Evolutionary conservation across 306 rosid genomes (phyloP).

Genomic region (Cucumis melo): DNA sequence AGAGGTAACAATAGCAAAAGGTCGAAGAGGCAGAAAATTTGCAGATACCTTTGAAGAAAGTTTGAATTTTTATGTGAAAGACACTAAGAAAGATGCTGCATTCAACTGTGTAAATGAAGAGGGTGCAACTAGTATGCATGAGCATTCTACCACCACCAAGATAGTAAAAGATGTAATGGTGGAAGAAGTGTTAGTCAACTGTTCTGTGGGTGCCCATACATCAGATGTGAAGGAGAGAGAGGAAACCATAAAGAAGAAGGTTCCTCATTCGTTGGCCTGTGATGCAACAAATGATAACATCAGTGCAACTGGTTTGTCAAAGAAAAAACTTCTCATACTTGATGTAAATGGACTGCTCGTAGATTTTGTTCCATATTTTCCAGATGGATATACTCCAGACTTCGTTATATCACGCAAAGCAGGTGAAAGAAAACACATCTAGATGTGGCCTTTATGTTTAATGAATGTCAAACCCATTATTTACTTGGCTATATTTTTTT

Average conservation of each 20-base stretch:
- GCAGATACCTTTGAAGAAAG: conserved; percentile 2
- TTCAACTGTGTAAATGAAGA: background rate
- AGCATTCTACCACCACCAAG: background rate
- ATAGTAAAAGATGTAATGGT: too few relatives aligned
- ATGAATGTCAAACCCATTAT: conserved; percentile 5
- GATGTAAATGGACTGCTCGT: conserved; percentile 86
- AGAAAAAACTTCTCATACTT: conserved; percentile 81
- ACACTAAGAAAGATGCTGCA: background rate
- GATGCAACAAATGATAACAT: background rate
- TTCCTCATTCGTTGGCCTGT: background rate
- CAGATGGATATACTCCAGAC: conserved; percentile 20
- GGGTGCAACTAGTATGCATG: background rate
- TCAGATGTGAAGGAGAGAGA: background rate
- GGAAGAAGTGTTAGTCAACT: too few relatives aligned
- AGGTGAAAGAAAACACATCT: conserved; percentile 29
- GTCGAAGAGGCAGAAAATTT: conserved; percentile 3
- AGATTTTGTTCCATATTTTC: conserved; percentile 34
- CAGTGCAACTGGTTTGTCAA: conserved; percentile 13
- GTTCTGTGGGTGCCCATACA: background rate
- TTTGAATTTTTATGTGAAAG: background rate
- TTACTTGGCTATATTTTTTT: background rate
- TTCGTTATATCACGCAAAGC: conserved; percentile 23
- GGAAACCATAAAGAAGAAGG: background rate
- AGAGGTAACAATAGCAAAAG: background rate
- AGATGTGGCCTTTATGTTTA: background rate